Evolutionary conservation across 352 stramenopile genomes (phyloP).

Genomic region (Globisporangium acanthophoron): DNA sequence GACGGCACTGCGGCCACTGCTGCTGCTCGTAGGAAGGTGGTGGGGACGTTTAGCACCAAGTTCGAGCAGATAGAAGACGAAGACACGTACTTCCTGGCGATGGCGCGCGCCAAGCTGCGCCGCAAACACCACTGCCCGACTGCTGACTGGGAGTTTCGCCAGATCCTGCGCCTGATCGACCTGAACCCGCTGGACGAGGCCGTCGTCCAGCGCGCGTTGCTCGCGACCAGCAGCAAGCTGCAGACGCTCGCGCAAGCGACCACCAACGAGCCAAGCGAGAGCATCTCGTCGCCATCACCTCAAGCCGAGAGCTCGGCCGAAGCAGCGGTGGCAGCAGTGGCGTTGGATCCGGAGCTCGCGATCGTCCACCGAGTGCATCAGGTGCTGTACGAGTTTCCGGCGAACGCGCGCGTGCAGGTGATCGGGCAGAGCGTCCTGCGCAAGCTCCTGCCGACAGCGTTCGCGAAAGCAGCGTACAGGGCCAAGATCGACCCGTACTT

Average conservation of each 20-base stretch:
- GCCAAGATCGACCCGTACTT: conserved; percentile 70
- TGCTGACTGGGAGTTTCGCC: conserved; percentile 30
- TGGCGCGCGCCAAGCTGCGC: conserved; percentile 55
- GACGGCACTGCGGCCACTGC: neutral
- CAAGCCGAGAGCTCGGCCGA: neutral
- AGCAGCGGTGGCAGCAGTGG: conserved; percentile 34
- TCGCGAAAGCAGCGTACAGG: conserved; percentile 65
- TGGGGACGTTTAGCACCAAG: conserved; percentile 26
- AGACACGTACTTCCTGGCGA: conserved; percentile 42
- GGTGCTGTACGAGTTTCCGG: conserved; percentile 56
- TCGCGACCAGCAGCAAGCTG: conserved; percentile 61
- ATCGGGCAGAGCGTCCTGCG: conserved; percentile 41
- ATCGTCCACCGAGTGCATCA: conserved; percentile 58
- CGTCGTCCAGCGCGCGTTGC: conserved; percentile 44
- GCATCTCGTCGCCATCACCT: neutral
- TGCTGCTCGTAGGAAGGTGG: conserved; percentile 4
- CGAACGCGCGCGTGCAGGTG: conserved; percentile 54
- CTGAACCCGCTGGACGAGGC: conserved; percentile 57
- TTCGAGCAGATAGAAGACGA: conserved; percentile 53
- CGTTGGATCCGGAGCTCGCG: conserved; percentile 42
- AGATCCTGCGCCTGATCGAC: conserved; percentile 54
- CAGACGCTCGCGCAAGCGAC: conserved; percentile 15
- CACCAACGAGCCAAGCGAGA: conserved; percentile 9
- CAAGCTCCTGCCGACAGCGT: conserved; percentile 59
- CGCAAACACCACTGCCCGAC: conserved; percentile 49